A percentile compares a stretch with the other conserved stretches of the same genome.
These are phyloP conservation scores for Xerocomellus chrysenteron DNA, from an alignment of 768 basidiomycete species.

Conservation along the genomic window DNA sequence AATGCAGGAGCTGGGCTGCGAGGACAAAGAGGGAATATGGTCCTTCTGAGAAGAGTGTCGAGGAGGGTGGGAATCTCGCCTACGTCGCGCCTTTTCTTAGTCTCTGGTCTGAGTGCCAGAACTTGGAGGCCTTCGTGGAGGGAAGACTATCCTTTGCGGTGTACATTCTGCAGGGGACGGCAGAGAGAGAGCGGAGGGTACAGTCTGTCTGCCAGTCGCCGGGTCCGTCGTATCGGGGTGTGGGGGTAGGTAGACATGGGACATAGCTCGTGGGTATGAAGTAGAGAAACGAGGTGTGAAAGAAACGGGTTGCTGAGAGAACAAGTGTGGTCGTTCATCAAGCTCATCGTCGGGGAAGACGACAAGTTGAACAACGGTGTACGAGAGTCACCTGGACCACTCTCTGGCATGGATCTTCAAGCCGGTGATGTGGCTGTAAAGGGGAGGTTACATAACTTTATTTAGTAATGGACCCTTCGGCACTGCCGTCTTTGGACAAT, in stretches of 20 bases:
- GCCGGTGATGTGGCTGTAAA: no score
- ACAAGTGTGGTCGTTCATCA: constrained; percentile 24
- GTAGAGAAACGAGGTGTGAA: constrained; percentile 54
- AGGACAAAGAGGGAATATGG: no score
- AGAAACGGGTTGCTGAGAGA: constrained; percentile 40
- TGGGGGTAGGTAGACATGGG: constrained; percentile 48
- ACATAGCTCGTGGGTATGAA: constrained; percentile 60
- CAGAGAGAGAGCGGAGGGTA: constrained; percentile 51
- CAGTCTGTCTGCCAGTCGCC: constrained; percentile 57
- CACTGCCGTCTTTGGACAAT: no score
- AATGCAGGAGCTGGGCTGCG: no score
- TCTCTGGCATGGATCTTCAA: no score
- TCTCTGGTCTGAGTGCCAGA: constrained; percentile 39
- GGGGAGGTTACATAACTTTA: no score
- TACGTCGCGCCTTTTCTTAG: constrained; percentile 43
- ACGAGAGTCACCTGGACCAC: no score
- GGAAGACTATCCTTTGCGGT: constrained; percentile 49
- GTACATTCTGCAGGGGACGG: constrained; percentile 53
- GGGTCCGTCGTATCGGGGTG: constrained; percentile 56
- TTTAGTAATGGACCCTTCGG: no score
- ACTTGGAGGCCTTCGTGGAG: constrained; percentile 39
- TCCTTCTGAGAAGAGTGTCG: no score
- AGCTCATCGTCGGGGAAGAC: constrained; percentile 34
- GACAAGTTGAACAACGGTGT: constrained; percentile 3
- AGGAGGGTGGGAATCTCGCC: no score